Evolutionary conservation across 805 yeast genomes (phyloP), one percentile per base, ranked within the genome.

Genomic region (Lachancea quebecensis): DNA sequence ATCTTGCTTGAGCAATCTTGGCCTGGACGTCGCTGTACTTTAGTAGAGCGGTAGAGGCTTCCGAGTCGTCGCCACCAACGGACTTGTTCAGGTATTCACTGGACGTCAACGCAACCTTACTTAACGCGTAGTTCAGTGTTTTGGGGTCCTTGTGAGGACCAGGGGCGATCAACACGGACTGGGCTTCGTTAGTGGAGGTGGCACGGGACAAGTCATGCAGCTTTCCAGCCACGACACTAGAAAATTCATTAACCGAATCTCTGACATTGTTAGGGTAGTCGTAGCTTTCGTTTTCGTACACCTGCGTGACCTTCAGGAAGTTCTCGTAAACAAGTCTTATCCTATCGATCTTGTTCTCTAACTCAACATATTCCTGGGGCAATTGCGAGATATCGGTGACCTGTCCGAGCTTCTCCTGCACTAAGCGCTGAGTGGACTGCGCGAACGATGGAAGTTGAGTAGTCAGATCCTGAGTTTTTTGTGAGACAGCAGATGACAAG

Each of bases 321-420:
- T 75, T 74, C 52, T 69, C 74, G 71, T 83, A 85, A 46, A 85
- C 80, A 39, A 73, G 67, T 68, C 82, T 80, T 64, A 86, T 73
- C 48, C 84, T 76, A 55, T 86, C 95, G 48, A 85, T 78, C 57
- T 78, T 80, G 50, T 73, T 70, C 66, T 87, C 95, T 53, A 86
- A 74, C 48, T 79, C 82, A 43, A 82, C 68, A 62, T 85, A 87
- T 63, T 87, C 95, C 47, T 81, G 79, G 29, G 95, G 95, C 52
- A 87, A 73, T 60, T 86, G 90, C 45, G 91, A 82, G 57, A 85
- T 82, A 59, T 87, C 95, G 43, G 82, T 87, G 33, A 81, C 85
- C 53, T 82, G 78, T 39, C 95, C 95, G 25, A 87, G 75, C 55
- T 70, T 77, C 65, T 87, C 95, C 65, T 85, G 91, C 38, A 87